phyloP scores from a whole-genome alignment of 306 rosid species.

The Leucaena leucocephala region DNA sequence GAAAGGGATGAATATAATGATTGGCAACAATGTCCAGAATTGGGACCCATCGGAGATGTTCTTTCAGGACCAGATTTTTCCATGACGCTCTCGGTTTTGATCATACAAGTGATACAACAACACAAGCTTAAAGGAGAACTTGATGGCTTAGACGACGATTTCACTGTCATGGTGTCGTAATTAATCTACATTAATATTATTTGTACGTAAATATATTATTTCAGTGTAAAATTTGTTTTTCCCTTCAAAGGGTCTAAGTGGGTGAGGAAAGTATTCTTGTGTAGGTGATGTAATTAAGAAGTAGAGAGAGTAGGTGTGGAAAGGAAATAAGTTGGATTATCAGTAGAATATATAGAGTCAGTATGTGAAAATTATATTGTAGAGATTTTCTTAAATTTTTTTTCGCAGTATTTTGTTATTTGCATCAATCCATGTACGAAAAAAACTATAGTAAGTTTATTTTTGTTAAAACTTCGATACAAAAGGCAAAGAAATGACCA shows the following conservation, averaged over 20 bases:
- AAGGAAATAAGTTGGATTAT: background rate
- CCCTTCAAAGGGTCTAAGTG: background rate
- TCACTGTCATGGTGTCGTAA: slow-evolving; percentile 73
- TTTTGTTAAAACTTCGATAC: too few species aligned
- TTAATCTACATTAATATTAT: background rate
- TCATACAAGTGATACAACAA: slow-evolving; percentile 88
- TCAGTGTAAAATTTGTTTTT: background rate
- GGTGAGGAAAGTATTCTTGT: too few species aligned
- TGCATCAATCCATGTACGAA: background rate
- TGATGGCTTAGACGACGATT: slow-evolving; percentile 93
- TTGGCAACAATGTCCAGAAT: slow-evolving; percentile 93
- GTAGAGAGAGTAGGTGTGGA: background rate
- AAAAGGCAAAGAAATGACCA: too few species aligned
- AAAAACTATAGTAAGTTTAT: too few species aligned
- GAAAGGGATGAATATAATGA: slow-evolving; percentile 86
- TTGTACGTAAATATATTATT: background rate
- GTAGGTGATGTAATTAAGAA: background rate
- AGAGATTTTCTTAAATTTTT: background rate
- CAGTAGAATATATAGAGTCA: background rate
- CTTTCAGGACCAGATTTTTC: slow-evolving; percentile 89
- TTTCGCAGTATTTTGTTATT: background rate
- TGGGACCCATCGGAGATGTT: slow-evolving; percentile 95
- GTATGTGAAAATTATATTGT: background rate
- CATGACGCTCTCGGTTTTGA: slow-evolving; percentile 60
- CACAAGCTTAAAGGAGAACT: slow-evolving; percentile 70